Base-by-base conservation (phyloP, 352 stramenopile genomes). In the Globisporangium cylindrosporum region DNA sequence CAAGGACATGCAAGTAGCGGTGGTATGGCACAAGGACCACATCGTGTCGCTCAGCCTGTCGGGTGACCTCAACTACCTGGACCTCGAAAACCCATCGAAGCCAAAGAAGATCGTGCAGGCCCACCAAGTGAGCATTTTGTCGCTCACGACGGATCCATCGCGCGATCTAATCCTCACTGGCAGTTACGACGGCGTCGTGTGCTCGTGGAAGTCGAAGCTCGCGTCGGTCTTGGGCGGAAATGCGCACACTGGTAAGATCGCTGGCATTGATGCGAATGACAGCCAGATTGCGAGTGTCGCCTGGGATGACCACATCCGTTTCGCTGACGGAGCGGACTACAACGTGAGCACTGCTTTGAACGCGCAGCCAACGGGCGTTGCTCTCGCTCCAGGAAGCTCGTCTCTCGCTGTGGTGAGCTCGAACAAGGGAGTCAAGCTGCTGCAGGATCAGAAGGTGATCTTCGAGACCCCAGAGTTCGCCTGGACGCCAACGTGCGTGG, bases 121-220 rank as follows among this genome's bases (percentile, higher is more conserved):
- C 10, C 93, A 98, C 66, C 92, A 97, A 72, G 94, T 96, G 58
- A 94, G 90, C 58, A 97, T 98, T 69, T 79, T 94, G 46, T 82
- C 89, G 20, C 79, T 99, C 60, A 81, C 89, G 22, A 87, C 95
- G 25, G 91, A 97, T 73, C 70, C 73, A 20, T 68, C 68, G 36
- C 83, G 86, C 12, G 77, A 84, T 20, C 73, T 88, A 20, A 81
- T 98, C 25, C 83, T 98, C 68, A 99, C 95, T 8, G 94, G 91
- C 54, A 98, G 95, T 69, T 98, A 97, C 69, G 95, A 98, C 73
- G 94, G 96, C 20, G 90, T 98, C 25, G 75, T 99, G 38, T 94
- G 88, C 66, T 82, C 95, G 60, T 98, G 93, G 94, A 84, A 91
- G 64, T 74, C 80, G 43, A 87, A 87, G 68, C 69, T 82, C 36